Evolutionary conservation across 805 yeast species (phyloP), one percentile per base, ranked within the genome.

Genomic region (Myxozyma sirexii): DNA sequence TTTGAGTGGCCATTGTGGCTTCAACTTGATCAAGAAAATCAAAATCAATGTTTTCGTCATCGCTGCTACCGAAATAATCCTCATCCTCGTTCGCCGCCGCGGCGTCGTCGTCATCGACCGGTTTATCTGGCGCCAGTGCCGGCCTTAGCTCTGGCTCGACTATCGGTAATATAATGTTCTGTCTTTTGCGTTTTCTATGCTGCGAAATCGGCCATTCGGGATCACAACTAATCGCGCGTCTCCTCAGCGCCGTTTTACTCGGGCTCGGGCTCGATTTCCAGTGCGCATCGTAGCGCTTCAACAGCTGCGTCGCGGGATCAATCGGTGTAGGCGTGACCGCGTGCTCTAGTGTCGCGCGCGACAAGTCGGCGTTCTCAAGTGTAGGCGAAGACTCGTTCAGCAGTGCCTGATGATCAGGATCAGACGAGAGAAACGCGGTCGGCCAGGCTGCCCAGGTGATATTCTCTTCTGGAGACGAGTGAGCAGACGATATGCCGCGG

Each of bases 271-370:
- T 15, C 3, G 19, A 7, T 19, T 37, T 39, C 48, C 53, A 10
- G 19, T 59, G 51, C 27, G 56, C 53, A 19, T 59, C 37, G 15
- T 61, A 62, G 24, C 54, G 59, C 52, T 26, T 38, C 31, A 62
- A 33, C 3, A 62, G 49, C 26, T 60, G 54, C 4, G 56, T 56
- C 15, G 59, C 66, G 2, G 66, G 66, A 49, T 62, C 66, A 23
- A 45, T 27, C 1, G 50, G 12, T 4, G 51, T 21, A 17, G 44
- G n/a, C 13, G 42, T 41, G 33, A 19, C 13, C 39, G 33, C 37
- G 24, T 29, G 10, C 3, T 39, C 42, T 17, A 24, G 29, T 12
- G 47, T 15, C 8, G 58, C 39, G 23, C 46, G 38, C 27, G 43
- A 56, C 44, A 31, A 12, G 33, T 56, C 55, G 4, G 45, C 26